Evolutionary conservation across 306 rosid species (phyloP), one percentile per base, ranked within the genome.

Genomic region (Hylodesmum podocarpum): DNA sequence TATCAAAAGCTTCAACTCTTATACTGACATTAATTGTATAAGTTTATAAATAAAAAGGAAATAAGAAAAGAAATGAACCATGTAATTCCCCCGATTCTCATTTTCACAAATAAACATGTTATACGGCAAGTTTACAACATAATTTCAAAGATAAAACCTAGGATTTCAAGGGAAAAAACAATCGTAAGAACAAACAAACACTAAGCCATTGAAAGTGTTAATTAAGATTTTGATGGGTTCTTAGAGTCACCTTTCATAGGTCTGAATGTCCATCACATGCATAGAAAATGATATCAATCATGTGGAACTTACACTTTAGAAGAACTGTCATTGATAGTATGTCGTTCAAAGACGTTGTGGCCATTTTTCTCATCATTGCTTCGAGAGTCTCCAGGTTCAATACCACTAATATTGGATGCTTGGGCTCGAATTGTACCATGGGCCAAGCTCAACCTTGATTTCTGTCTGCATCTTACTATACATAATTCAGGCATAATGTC

Each of bases 381-480:
- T 63, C 87, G 89, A 80, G 83, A 86, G 75, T 89, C 94, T 67
- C 89, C 91, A 13, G 97, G 84, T 83, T 93, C 96, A 19, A 92
- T 49, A 27, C 94, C 53, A 27, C 94, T 78, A 72, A 81, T 69
- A 84, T 92, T 90, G 47, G 98, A 95, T 50, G 96, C 90, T 84
- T 88, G 96, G 29, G 87, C 88, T 77, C 85, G 84, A 79, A 84
- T 55, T 21, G 31, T 78, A 28, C 88, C 80, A 68, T 28, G 40
- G 6, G 36, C 81, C 66, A 85, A 33, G 62, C 43, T 82, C 81
- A 78, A 77, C 75, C 84, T 84, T 11, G 80, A 66, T 51, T 77
- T 80, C 72, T 85, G 82, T 82, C 86, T 86, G 78, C 89, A 67
- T 66, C 95, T 85, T 51, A 78, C 99, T 95, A 84, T 44, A 85